A percentile compares a stretch with the other conserved stretches of the same genome.
Conservation (phyloP, 768 basidiomycete species). For the Trametes cingulata region DNA sequence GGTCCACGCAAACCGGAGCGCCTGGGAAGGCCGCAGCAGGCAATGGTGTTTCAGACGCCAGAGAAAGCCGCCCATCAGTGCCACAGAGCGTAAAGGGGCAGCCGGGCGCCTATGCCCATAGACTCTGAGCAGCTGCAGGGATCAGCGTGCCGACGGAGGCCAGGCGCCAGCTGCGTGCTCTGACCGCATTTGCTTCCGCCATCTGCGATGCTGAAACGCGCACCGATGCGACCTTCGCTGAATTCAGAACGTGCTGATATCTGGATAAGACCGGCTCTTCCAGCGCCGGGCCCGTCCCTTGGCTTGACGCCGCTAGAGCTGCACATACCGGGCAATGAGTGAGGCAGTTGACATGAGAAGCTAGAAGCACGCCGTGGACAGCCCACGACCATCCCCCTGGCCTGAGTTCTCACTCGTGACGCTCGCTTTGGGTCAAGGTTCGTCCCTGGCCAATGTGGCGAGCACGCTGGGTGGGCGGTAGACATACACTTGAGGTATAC, state of each 20-base stretch:
- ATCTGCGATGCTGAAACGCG: conserved; percentile 7
- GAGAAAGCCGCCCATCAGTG: conserved; percentile 20
- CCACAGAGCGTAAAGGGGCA: conserved; percentile 13
- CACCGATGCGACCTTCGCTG: conserved; percentile 8
- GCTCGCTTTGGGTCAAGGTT: neutral
- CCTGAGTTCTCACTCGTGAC: neutral
- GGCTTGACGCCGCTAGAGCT: neutral
- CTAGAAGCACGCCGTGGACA: neutral
- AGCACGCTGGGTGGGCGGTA: neutral
- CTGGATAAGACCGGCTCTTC: conserved; percentile 10
- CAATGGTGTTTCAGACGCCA: conserved; percentile 21
- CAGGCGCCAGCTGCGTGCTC: neutral
- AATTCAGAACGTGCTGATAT: conserved; percentile 1
- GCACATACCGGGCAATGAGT: conserved; percentile 12
- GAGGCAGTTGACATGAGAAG: conserved; percentile 11
- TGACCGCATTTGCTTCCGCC: conserved; percentile 19
- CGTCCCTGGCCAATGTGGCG: neutral
- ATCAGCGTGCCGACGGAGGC: neutral
- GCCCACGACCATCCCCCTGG: neutral
- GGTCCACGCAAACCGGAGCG: conserved; percentile 22
- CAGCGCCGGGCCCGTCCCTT: neutral
- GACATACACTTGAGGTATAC: conserved; percentile 1
- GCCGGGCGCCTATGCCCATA: neutral
- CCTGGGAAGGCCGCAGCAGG: conserved; percentile 12
- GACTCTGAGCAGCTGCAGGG: too few relatives aligned